These are phyloP conservation scores for Russula foetens DNA, from an alignment of 768 basidiomycete genomes.

Conservation along the genomic window DNA sequence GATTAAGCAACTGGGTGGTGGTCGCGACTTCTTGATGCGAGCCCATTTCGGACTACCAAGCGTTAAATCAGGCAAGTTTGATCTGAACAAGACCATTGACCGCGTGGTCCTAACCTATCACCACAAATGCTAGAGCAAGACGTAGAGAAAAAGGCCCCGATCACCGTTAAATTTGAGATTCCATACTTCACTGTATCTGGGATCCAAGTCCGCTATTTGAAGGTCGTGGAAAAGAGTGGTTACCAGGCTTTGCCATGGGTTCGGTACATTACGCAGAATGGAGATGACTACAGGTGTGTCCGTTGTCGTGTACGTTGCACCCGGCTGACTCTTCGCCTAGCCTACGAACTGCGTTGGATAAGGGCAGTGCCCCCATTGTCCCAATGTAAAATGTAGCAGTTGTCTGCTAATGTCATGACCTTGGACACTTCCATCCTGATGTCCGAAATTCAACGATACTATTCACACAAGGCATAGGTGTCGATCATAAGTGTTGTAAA, in stretches of 20 bases:
- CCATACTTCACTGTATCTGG: constrained; percentile 98
- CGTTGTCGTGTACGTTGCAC: neutral
- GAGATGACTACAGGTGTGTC: constrained; percentile 79
- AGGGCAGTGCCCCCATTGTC: constrained; percentile 57
- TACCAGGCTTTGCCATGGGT: constrained; percentile 98
- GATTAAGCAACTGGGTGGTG: constrained; percentile 95
- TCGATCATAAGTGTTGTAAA: too few relatives aligned
- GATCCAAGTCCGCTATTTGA: constrained; percentile 95
- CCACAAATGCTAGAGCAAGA: constrained; percentile 47
- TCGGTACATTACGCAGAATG: constrained; percentile 86
- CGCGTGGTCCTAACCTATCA: neutral
- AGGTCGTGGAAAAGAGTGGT: constrained; percentile 97
- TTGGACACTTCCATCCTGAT: too few relatives aligned
- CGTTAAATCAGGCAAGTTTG: constrained; percentile 72
- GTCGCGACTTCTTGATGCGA: constrained; percentile 94
- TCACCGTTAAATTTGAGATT: constrained; percentile 96
- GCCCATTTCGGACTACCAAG: constrained; percentile 96
- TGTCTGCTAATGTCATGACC: neutral
- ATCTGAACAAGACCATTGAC: too few relatives aligned
- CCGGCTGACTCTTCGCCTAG: constrained; percentile 28
- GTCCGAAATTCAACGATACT: too few relatives aligned
- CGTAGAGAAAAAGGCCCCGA: constrained; percentile 84
- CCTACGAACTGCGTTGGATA: constrained; percentile 66
- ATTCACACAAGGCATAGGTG: too few relatives aligned
- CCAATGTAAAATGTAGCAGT: constrained; percentile 27